phyloP scores from a whole-genome alignment of 2,329 filamentous ascomycete genomes.

The Lachnellula cervina region DNA sequence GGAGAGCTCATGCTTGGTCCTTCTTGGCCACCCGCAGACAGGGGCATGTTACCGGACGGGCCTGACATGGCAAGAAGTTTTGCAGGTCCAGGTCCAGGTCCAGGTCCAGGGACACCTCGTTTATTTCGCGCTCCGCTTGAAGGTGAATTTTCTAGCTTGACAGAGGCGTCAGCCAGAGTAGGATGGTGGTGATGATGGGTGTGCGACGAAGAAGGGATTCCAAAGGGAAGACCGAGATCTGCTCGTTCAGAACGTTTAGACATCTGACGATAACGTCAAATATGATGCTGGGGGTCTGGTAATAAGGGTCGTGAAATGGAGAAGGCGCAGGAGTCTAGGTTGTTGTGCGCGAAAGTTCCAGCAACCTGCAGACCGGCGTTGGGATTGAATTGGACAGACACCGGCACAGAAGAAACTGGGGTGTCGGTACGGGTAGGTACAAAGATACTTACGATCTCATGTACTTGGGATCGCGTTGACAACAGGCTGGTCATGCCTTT shows the following conservation, averaged over 20 bases:
- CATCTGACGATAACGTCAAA: conserved; percentile 22
- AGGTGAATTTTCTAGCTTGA: conserved; percentile 20
- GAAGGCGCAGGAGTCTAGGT: conserved; percentile 4
- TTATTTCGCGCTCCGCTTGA: conserved; percentile 24
- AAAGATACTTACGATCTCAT: conserved; percentile 27
- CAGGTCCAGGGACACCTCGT: conserved; percentile 22
- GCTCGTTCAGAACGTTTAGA: conserved; percentile 28
- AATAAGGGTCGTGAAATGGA: conserved; percentile 8
- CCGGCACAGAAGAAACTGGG: conserved; percentile 24
- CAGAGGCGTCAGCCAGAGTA: conserved; percentile 18
- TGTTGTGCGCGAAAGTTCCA: conserved; percentile 18
- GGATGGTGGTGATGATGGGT: conserved; percentile 3
- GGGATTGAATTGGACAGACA: conserved; percentile 25
- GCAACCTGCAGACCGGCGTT: conserved; percentile 18
- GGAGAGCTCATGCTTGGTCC: conserved; percentile 29
- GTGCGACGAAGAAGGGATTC: conserved; percentile 23
- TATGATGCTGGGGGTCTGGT: conserved; percentile 9
- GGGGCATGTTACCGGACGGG: conserved; percentile 12
- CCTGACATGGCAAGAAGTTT: conserved; percentile 22
- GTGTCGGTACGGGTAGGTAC: conserved; percentile 27
- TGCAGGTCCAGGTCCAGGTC: conserved; percentile 10
- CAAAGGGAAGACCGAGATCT: conserved; percentile 20
- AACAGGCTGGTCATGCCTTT: conserved; percentile 27
- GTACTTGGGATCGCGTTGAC: conserved; percentile 22
- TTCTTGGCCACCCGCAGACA: conserved; percentile 9